A percentile compares a stretch with the other conserved stretches of the same genome.
Conservation (phyloP, 805 yeast species). For the Osmozyma mogii region DNA sequence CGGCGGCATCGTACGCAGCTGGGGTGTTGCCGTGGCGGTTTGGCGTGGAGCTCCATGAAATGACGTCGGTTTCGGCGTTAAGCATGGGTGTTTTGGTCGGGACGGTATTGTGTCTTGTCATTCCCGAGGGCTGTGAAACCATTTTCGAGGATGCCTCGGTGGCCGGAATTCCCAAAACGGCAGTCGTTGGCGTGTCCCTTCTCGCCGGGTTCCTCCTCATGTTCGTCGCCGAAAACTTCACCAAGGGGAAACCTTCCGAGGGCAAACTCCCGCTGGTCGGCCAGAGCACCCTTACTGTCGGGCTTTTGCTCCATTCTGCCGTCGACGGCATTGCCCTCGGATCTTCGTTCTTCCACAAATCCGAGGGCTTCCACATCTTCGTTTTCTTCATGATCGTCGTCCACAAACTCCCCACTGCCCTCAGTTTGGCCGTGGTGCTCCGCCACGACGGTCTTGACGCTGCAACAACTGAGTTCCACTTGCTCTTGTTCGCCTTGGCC, state of each 20-base stretch:
- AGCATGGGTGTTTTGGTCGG: slow-evolving; percentile 58
- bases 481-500: slow-evolving; percentile 40
- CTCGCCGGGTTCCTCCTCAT: slow-evolving; percentile 48
- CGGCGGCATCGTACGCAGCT: not conserved
- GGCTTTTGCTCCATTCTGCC: slow-evolving; percentile 56
- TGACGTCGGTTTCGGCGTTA: slow-evolving; percentile 33
- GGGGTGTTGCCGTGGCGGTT: not conserved
- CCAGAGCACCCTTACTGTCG: slow-evolving; percentile 45
- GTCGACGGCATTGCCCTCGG: slow-evolving; percentile 74
- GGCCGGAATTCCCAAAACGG: slow-evolving; percentile 9
- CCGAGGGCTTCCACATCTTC: slow-evolving; percentile 29
- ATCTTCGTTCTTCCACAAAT: slow-evolving; percentile 39
- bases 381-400: slow-evolving; percentile 55
- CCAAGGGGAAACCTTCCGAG: not conserved
- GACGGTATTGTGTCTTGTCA: slow-evolving; percentile 48
- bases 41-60: not conserved
- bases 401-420: slow-evolving; percentile 71
- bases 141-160: slow-evolving; percentile 17
- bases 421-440: slow-evolving; percentile 55
- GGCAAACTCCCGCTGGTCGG: slow-evolving; percentile 18
- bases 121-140: slow-evolving; percentile 59
- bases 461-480: slow-evolving; percentile 34
- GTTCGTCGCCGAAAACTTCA: slow-evolving; percentile 40
- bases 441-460: slow-evolving; percentile 28
- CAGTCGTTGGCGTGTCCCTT: slow-evolving; percentile 38